Base-by-base conservation (phyloP, 2,329 filamentous ascomycete genomes). In the Diaporthe amygdali region DNA sequence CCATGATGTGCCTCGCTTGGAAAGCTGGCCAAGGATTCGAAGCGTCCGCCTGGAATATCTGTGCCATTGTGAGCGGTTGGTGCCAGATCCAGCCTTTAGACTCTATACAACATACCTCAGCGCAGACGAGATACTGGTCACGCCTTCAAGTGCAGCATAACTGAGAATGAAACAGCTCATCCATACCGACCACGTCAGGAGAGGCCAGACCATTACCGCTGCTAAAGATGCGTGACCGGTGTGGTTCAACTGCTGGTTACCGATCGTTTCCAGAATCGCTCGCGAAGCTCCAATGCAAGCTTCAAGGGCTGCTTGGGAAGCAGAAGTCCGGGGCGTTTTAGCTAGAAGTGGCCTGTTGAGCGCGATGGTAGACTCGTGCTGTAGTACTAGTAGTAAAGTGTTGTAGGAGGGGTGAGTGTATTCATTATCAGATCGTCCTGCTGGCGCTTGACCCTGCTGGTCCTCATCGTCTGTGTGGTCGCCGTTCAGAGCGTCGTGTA, bases 161-260 rank as follows among this genome's bases (percentile, higher is more conserved):
- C 69, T 67, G 22, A 75, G 68, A 9, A 75, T 71, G 46, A 74
- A 75, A 32, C 71, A 75, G 17, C 74, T 74, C 74, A 75, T 74
- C 73, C 74, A 75, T 4, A 74, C 71, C 1, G 74, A 74, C 74
- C 74, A 74, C 6, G 74, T 75, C n/a, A 74, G 66, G 4, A 73
- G 52, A n/a, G 74, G 74, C 71, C 73, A 75, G 9, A 74, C 67
- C 54, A 73, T 46, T 20, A 74, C 32, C 2, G 66, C 44, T 4
- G 56, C 52, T 52, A 27, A 12, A 30, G 56, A 68, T 37, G 17
- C 41, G 7, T 37, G 44, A 20, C 15, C 22, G 6, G 41, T 30
- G 39, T 22, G 32, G 27, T 5, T 22, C n/a, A 55, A 17, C 1
- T 55, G 30, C 14, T 41, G 61, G 20, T 46, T 41, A 49, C 55